phyloP scores from a whole-genome alignment of 768 basidiomycete species.

The Pisolithus albus region DNA sequence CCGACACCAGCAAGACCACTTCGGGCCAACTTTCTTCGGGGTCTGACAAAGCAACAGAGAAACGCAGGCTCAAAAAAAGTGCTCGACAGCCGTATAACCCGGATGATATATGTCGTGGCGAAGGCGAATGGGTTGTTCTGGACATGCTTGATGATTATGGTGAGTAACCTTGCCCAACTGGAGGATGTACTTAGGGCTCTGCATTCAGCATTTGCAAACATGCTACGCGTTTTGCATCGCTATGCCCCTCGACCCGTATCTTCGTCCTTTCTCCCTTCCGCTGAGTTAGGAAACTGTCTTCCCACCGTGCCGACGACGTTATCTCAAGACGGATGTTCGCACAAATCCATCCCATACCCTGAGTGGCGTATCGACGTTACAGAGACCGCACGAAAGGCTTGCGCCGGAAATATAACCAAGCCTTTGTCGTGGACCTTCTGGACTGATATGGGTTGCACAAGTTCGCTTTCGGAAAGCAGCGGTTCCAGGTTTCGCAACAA shows the following conservation, averaged over 20 bases:
- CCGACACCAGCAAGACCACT: neutral
- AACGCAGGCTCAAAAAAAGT: neutral
- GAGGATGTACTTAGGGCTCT: neutral
- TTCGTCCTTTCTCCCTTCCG: conserved; percentile 37
- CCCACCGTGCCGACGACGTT: conserved; percentile 14
- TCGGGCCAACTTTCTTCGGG: neutral
- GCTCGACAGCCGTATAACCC: neutral
- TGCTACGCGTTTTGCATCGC: conserved; percentile 50
- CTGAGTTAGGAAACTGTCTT: conserved; percentile 15
- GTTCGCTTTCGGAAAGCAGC: conserved; percentile 15
- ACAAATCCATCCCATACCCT: conserved; percentile 47
- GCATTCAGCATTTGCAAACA: conserved; percentile 37
- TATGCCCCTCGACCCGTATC: conserved; percentile 28
- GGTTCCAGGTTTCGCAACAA: conserved; percentile 15
- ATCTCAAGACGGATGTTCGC: conserved; percentile 24
- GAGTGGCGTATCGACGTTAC: conserved; percentile 56
- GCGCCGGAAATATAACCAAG: conserved; percentile 50
- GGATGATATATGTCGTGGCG: conserved; percentile 10
- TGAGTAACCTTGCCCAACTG: conserved; percentile 7
- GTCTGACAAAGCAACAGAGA: conserved; percentile 4
- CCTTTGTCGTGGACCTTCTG: conserved; percentile 45
- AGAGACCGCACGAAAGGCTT: conserved; percentile 47
- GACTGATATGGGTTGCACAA: conserved; percentile 21
- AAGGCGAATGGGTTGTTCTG: conserved; percentile 45
- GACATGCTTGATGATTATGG: conserved; percentile 46